Evolutionary conservation across 257 asterid genomes (phyloP).

Genomic region (Ehretia macrophylla): DNA sequence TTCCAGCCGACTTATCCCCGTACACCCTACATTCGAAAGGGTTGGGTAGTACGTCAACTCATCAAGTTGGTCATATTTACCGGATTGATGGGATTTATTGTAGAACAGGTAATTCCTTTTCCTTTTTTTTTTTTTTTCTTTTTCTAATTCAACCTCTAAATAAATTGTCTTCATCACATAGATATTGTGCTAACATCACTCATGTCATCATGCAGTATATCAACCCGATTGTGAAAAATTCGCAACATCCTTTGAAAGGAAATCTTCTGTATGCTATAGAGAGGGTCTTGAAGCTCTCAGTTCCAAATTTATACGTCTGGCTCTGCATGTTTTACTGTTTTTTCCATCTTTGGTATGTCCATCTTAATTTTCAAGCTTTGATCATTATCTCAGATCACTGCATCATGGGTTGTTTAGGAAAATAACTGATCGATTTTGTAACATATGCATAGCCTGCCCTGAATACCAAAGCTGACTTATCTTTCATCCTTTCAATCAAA

Average conservation of each 20-base stretch:
- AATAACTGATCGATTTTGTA: too few relatives aligned
- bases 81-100: slow-evolving; percentile 87
- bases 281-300: slow-evolving; percentile 96
- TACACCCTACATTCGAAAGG: slow-evolving; percentile 75
- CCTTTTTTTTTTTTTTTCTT: too few relatives aligned
- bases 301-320: slow-evolving; percentile 97
- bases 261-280: slow-evolving; percentile 78
- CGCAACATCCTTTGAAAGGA: slow-evolving; percentile 96
- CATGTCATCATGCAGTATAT: slow-evolving; percentile 59
- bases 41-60: slow-evolving; percentile 93
- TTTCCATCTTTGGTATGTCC: slow-evolving; percentile 90
- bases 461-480: too few relatives aligned
- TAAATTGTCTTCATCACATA: background rate
- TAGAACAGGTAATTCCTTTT: slow-evolving; percentile 76
- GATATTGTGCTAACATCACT: background rate
- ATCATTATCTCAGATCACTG: slow-evolving; percentile 7
- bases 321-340: slow-evolving; percentile 98
- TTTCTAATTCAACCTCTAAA: background rate
- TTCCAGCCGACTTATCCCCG: slow-evolving; percentile 92
- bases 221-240: slow-evolving; percentile 86
- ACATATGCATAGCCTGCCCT: too few relatives aligned
- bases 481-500: background rate
- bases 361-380: slow-evolving; percentile 7
- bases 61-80: slow-evolving; percentile 81
- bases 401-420: background rate